These are phyloP conservation scores for Biscogniauxia mediterranea DNA, from an alignment of 2,329 filamentous ascomycete genomes.

Conservation along the genomic window DNA sequence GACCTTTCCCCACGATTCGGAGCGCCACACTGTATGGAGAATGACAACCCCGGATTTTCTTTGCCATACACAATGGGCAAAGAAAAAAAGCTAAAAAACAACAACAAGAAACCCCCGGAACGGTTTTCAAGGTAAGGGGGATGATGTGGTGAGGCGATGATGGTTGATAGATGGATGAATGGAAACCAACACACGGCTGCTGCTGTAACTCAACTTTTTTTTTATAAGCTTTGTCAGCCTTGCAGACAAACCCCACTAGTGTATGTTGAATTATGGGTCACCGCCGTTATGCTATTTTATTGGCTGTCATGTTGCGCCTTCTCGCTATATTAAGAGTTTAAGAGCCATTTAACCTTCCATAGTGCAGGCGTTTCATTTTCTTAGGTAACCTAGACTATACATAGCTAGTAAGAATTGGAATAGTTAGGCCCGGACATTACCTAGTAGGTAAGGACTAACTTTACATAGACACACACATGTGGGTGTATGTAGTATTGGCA, in stretches of 20 bases:
- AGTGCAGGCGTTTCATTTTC: too few species aligned
- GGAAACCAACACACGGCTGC: background rate
- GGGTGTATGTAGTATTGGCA: too few species aligned
- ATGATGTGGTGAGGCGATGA: background rate
- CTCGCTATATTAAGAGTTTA: background rate
- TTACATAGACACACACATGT: too few species aligned
- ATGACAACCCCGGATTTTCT: background rate
- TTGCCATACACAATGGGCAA: too few species aligned
- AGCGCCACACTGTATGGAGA: constrained; percentile 11
- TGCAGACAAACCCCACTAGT: constrained; percentile 7
- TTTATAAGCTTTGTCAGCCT: constrained; percentile 7
- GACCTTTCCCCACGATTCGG: background rate
- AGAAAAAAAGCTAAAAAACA: too few species aligned
- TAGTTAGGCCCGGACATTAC: too few species aligned
- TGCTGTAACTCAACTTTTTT: constrained; percentile 3
- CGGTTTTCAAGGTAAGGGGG: too few species aligned
- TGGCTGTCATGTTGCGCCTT: background rate
- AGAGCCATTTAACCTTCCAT: too few species aligned
- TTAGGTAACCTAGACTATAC: too few species aligned
- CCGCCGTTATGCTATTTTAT: background rate
- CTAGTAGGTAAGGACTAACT: too few species aligned
- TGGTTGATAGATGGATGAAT: background rate
- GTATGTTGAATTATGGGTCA: constrained; percentile 1
- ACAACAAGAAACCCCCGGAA: too few species aligned
- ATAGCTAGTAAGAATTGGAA: too few species aligned